Base-by-base conservation (phyloP, 176 grass and related monocot genomes). In the Musa itinerans region DNA sequence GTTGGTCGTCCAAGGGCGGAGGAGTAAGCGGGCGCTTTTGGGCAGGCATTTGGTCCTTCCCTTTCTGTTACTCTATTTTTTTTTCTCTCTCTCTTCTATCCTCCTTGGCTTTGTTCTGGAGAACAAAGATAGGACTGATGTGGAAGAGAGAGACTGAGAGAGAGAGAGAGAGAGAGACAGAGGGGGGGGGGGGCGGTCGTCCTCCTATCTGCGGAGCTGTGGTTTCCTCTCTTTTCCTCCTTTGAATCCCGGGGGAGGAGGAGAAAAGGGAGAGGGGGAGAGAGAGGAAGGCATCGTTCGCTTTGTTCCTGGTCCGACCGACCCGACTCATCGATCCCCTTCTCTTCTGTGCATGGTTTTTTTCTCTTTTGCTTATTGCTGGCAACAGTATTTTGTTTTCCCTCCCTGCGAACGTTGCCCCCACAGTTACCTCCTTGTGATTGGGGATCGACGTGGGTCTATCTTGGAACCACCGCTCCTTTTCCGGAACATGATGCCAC, bases 151-250 rank as follows among this genome's bases (percentile, higher is more conserved):
- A 19, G 59, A 56, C 13, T 70, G 76, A 76, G 79, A 85, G 82
- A 72, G 75, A 82, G 71, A 90, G 88, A 86, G 84, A 75, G 83
- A 81, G 73, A 87, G 75, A 70, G n/a, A n/a, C n/a, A n/a, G n/a
- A n/a, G n/a, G n/a, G n/a, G n/a, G n/a, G n/a, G n/a, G n/a, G n/a
- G 68, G 52, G 65, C 34, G 34, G 34, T 43, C 34, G 34, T 43
- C 34, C 34, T 43, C 34, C 34, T 6, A 43, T 43, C 4, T 43
- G 58, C 24, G 69, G 27, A 43, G 25, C 3, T 12, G 26, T 23
- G 26, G 26, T 4, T 20, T 19, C n/a, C n/a, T 19, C 58, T 22
- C 17, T 62, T 62, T 19, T 62, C 17, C 22, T 3, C n/a, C 17
- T 21, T 43, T 43, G 34, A 43, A 6, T 43, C 34, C 34, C 34